Conservation (phyloP, 2,329 filamentous ascomycete genomes). For the Lachnellula hyalina region DNA sequence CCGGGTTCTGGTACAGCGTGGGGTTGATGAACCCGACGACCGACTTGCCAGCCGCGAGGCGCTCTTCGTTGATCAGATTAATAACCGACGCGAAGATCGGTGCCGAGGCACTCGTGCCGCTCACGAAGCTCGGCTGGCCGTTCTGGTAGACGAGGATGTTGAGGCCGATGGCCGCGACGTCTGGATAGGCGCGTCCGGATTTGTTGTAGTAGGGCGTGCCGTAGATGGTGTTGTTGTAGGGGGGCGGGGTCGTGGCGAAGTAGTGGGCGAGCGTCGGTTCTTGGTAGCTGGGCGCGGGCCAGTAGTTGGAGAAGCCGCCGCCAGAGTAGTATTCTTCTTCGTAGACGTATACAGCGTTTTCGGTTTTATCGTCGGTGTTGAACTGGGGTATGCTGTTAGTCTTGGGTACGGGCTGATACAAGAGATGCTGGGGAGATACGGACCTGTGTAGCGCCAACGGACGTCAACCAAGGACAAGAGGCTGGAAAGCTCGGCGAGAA, state of each 20-base stretch:
- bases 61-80: slow-evolving; percentile 39
- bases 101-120: slow-evolving; percentile 44
- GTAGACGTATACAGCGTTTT: slow-evolving; percentile 27
- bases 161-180: slow-evolving; percentile 40
- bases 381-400: neutral
- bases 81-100: slow-evolving; percentile 38
- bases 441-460: slow-evolving; percentile 48
- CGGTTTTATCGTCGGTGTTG: slow-evolving; percentile 38
- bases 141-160: slow-evolving; percentile 39
- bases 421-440: slow-evolving; percentile 29
- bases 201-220: slow-evolving; percentile 42
- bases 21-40: slow-evolving; percentile 41
- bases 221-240: slow-evolving; percentile 8
- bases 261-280: slow-evolving; percentile 23
- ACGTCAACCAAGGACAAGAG: slow-evolving; percentile 44
- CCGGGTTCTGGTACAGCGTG: slow-evolving; percentile 24
- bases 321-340: slow-evolving; percentile 51
- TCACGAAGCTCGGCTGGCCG: slow-evolving; percentile 38
- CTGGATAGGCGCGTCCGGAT: slow-evolving; percentile 42
- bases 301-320: slow-evolving; percentile 61
- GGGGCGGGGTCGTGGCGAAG: slow-evolving; percentile 19
- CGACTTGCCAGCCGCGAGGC: slow-evolving; percentile 34
- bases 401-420: slow-evolving; percentile 29
- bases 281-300: slow-evolving; percentile 44
- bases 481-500: slow-evolving; percentile 44